phyloP scores from a whole-genome alignment of 306 rosid species.

The Medicago lupulina region DNA sequence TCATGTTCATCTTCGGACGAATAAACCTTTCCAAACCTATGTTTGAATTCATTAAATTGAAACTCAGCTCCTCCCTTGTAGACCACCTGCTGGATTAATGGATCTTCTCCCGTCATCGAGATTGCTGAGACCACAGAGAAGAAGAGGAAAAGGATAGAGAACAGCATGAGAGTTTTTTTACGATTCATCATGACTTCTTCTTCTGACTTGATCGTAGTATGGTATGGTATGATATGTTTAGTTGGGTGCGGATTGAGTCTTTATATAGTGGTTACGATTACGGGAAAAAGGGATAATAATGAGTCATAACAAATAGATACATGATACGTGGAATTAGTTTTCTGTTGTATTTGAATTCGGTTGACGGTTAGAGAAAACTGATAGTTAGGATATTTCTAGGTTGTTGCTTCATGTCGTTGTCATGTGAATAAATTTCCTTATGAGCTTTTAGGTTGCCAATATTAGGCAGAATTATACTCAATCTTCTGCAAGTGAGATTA shows the following conservation, averaged over 20 bases:
- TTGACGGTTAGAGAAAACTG: neutral
- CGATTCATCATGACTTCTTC: neutral
- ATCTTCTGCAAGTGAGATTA: too few species aligned
- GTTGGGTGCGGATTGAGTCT: too few species aligned
- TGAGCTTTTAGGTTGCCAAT: too few species aligned
- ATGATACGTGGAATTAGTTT: neutral
- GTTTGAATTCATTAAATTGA: constrained; percentile 77
- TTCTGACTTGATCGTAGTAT: neutral
- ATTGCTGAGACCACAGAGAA: constrained; percentile 37
- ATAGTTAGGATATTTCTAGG: neutral
- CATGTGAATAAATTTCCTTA: too few species aligned
- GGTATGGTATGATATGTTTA: neutral
- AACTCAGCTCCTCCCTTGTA: constrained; percentile 66
- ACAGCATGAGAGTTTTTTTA: neutral
- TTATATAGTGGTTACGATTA: neutral
- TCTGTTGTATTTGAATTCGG: too few species aligned
- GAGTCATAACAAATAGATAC: too few species aligned
- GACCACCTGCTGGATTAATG: constrained; percentile 79
- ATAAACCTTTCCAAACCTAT: constrained; percentile 67
- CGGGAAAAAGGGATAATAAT: neutral
- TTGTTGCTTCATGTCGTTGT: too few species aligned
- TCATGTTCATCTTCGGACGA: constrained; percentile 69
- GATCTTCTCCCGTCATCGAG: constrained; percentile 29
- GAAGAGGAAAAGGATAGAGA: constrained; percentile 34
- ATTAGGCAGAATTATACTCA: too few species aligned